phyloP scores from a whole-genome alignment of 208 protist species.

The Trypanosoma rangeli region DNA sequence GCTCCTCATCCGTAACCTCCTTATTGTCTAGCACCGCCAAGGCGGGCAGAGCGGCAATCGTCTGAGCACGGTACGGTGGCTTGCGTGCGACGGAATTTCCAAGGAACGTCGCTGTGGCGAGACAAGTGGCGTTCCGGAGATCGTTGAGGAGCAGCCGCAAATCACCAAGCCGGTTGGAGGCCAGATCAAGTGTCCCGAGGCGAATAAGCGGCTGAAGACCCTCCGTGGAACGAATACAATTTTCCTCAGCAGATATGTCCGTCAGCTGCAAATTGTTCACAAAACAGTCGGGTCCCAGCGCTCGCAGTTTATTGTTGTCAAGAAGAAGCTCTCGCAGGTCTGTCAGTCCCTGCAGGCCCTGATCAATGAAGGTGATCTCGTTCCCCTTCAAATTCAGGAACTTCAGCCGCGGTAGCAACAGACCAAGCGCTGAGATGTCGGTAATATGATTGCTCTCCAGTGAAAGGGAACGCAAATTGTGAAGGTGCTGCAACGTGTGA shows the following conservation, averaged over 20 bases:
- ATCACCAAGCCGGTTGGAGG: conserved; percentile 76
- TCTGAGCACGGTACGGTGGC: conserved; percentile 58
- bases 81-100: conserved; percentile 85
- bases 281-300: conserved; percentile 57
- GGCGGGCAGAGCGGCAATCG: conserved; percentile 44
- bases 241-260: conserved; percentile 76
- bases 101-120: conserved; percentile 39
- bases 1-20: conserved; percentile 70
- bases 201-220: conserved; percentile 43
- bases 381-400: conserved; percentile 91
- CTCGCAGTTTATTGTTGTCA: conserved; percentile 89
- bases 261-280: conserved; percentile 45
- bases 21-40: conserved; percentile 57
- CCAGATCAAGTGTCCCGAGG: conserved; percentile 57
- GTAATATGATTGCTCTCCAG: conserved; percentile 86
- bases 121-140: conserved; percentile 36
- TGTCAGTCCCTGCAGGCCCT: conserved; percentile 59
- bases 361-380: conserved; percentile 80
- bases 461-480: conserved; percentile 73
- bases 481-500: conserved; percentile 42
- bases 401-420: conserved; percentile 60
- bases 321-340: conserved; percentile 91
- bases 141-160: conserved; percentile 42
- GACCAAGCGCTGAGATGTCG: conserved; percentile 46
- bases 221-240: conserved; percentile 67